Base-by-base conservation (phyloP, 805 yeast species). In the Yarrowia bubula region DNA sequence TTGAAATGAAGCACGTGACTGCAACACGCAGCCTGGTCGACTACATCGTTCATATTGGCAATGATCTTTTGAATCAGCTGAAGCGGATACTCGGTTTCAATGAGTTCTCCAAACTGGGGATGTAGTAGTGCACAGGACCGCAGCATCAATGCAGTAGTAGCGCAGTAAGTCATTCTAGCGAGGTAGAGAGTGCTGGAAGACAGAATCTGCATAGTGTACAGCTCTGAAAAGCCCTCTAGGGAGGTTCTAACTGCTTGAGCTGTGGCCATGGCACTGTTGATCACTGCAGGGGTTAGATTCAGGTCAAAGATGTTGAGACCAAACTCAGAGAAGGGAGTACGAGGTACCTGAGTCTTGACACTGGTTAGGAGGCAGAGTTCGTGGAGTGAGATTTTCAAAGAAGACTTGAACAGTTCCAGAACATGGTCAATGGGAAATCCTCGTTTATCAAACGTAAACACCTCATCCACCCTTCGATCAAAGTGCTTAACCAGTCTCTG, bases 311-410 rank as follows among this genome's bases (percentile, higher is more conserved):
- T 38, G 47, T 71, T 71, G 22, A 75, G 67, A 33, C 75, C 71
- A 70, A 70, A 74, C 48, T 73, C 76, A 1, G 77, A 72, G 67
- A 75, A 75, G 2, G 77, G 76, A 18, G 78, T 70, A 14, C 78
- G 68, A 32, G 78, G 76, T 1, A 71, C 43, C 7, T 61, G 31
- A 14, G 68, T 69, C 28, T 22, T 38, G 68, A 63, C 43, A 65
- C 73, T 66, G 15, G 68, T 66, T 62, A 72, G 71, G 7, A 75
- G 66, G 8, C 70, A 75, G 10, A 71, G 58, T 63, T 75, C 77
- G 83, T 75, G 71, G 74, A 76, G 67, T 77, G 77, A 73, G 79
- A 85, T 70, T 79, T 83, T 61, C 79, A 79, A 66, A 84, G 76
- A 1, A 86, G 80, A 55, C 76, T 75, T 43, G 83, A 74, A 74